These are phyloP conservation scores for Pseudocercospora musae DNA, from an alignment of 2,329 filamentous ascomycete species.

Conservation along the genomic window DNA sequence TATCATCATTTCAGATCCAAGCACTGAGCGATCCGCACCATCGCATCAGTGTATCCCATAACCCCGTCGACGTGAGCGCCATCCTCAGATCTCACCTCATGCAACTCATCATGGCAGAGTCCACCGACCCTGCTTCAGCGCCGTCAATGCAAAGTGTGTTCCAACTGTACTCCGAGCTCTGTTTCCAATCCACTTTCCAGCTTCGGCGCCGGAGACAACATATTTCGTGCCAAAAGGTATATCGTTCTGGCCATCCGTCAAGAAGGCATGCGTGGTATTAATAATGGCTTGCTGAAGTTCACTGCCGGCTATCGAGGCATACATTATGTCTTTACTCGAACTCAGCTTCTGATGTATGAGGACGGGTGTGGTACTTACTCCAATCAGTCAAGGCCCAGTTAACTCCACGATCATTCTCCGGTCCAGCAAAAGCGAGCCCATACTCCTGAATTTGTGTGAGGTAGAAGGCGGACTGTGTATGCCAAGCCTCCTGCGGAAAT, in stretches of 20 bases:
- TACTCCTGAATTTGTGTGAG: constrained; percentile 18
- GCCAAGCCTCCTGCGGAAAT: constrained; percentile 35
- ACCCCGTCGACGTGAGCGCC: too few relatives aligned
- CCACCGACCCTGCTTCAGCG: constrained; percentile 25
- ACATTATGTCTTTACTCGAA: constrained; percentile 21
- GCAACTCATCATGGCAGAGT: background rate
- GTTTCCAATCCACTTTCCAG: constrained; percentile 26
- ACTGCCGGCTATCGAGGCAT: constrained; percentile 19
- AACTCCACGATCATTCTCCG: constrained; percentile 21
- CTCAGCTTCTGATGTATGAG: background rate
- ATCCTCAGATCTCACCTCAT: too few relatives aligned
- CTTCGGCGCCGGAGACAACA: constrained; percentile 18
- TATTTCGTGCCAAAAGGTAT: constrained; percentile 33
- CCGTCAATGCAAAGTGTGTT: constrained; percentile 25
- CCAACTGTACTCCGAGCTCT: constrained; percentile 27
- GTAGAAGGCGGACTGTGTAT: constrained; percentile 25
- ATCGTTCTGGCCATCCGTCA: constrained; percentile 24
- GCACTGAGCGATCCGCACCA: too few relatives aligned
- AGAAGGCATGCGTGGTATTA: constrained; percentile 25
- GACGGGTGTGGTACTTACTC: constrained; percentile 15
- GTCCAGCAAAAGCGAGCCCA: constrained; percentile 26
- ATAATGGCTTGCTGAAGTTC: constrained; percentile 22
- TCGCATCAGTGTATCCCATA: too few relatives aligned
- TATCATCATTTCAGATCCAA: too few relatives aligned
- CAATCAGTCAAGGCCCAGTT: constrained; percentile 28